Percentiles rank a stretch among this genome's conserved stretches.
Conservation (phyloP, 2,329 filamentous ascomycete genomes). For the Metarhizium brunneum region DNA sequence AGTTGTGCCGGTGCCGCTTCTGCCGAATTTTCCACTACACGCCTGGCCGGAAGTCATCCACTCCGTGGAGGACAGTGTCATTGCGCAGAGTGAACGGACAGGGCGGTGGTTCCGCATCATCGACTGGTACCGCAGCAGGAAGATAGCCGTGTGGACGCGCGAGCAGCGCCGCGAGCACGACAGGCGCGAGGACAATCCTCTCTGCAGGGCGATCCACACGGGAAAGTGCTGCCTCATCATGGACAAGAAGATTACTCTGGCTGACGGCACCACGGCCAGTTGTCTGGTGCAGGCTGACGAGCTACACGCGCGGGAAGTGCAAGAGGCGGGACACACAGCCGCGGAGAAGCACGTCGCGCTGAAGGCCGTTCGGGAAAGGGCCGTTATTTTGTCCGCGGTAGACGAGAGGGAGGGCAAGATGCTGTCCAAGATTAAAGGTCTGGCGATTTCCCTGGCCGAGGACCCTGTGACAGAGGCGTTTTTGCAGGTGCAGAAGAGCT, state of each 20-base stretch:
- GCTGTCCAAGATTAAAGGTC: conserved; percentile 3
- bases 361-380: conserved; percentile 4
- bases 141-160: conserved; percentile 10
- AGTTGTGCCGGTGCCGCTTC: conserved; percentile 2
- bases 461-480: conserved; percentile 3
- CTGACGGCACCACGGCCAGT: neutral
- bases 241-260: neutral
- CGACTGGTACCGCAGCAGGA: conserved; percentile 13
- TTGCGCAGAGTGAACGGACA: conserved; percentile 6
- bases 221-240: conserved; percentile 8
- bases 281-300: conserved; percentile 9
- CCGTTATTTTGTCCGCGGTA: conserved; percentile 5
- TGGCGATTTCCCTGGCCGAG: conserved; percentile 5
- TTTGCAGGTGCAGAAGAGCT: neutral
- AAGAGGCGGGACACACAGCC: neutral
- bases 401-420: conserved; percentile 4
- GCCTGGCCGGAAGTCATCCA: conserved; percentile 12
- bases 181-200: conserved; percentile 4
- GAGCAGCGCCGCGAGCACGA: conserved; percentile 9
- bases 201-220: conserved; percentile 11
- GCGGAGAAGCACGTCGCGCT: neutral
- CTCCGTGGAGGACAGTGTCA: conserved; percentile 7
- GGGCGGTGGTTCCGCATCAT: conserved; percentile 11
- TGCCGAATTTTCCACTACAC: conserved; percentile 6
- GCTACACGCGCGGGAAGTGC: neutral